Evolutionary conservation across 2,329 filamentous ascomycete genomes (phyloP).

Genomic region (Chaetomiaceae sp.): DNA sequence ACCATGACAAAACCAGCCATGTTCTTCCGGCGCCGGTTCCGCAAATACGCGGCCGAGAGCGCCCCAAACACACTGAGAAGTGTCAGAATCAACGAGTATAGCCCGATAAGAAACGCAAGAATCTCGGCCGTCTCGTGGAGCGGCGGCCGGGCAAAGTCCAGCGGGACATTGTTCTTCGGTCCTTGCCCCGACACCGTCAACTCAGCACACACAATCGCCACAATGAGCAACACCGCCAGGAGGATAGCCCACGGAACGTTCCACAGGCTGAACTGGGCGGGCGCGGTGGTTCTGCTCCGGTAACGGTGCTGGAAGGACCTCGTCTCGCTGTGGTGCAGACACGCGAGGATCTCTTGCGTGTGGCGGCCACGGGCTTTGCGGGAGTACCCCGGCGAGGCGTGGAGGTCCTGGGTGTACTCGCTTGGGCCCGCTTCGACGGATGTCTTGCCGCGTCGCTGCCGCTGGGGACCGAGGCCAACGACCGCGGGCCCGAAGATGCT

Average conservation of each 20-base stretch:
- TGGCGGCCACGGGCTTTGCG: conserved; percentile 20
- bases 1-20: no score
- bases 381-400: conserved; percentile 15
- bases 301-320: conserved; percentile 21
- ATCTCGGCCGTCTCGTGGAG: conserved; percentile 26
- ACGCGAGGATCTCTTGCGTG: conserved; percentile 24
- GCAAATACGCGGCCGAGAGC: conserved; percentile 5
- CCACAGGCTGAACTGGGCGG: conserved; percentile 22
- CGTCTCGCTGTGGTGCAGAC: conserved; percentile 20
- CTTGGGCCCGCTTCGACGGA: conserved; percentile 16
- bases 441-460: neutral
- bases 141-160: conserved; percentile 25
- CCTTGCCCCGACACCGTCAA: conserved; percentile 23
- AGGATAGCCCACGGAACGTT: conserved; percentile 24
- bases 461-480: conserved; percentile 8
- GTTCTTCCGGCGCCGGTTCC: conserved; percentile 8
- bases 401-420: conserved; percentile 11
- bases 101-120: conserved; percentile 22
- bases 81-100: conserved; percentile 23
- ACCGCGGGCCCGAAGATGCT: conserved; percentile 17
- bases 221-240: conserved; percentile 19
- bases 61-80: conserved; percentile 20
- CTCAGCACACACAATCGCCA: conserved; percentile 22
- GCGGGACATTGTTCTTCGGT: conserved; percentile 18
- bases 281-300: conserved; percentile 14